Percentiles rank a stretch among this genome's conserved stretches.
Conservation (phyloP, 2,329 filamentous ascomycete species). For the Elsinoe batatas region DNA sequence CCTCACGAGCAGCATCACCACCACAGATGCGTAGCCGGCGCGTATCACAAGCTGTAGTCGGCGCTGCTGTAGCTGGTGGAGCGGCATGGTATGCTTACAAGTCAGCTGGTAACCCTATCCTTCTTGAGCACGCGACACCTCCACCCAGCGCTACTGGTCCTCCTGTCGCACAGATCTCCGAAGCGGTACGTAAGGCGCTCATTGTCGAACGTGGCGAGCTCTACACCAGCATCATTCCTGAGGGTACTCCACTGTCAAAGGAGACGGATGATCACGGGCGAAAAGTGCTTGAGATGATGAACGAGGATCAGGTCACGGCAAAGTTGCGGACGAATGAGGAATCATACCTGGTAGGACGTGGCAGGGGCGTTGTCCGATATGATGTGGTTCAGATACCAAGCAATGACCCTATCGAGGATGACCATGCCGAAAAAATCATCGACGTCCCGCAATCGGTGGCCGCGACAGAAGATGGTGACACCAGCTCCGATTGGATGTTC, state of each 20-base stretch:
- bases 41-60: slow-evolving; percentile 57
- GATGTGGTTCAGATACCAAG: slow-evolving; percentile 90
- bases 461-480: slow-evolving; percentile 43
- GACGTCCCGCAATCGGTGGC: slow-evolving; percentile 61
- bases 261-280: slow-evolving; percentile 73
- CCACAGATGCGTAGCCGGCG: slow-evolving; percentile 63
- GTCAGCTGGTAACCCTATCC: slow-evolving; percentile 13
- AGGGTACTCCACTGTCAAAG: slow-evolving; percentile 80
- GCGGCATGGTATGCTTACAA: slow-evolving; percentile 53
- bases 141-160: slow-evolving; percentile 13
- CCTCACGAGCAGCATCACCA: slow-evolving; percentile 32
- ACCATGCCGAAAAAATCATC: slow-evolving; percentile 96
- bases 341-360: slow-evolving; percentile 81
- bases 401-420: slow-evolving; percentile 97
- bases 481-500: slow-evolving; percentile 92
- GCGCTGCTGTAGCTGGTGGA: slow-evolving; percentile 60
- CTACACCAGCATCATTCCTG: slow-evolving; percentile 76
- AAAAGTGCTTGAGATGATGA: slow-evolving; percentile 91
- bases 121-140: slow-evolving; percentile 10
- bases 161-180: slow-evolving; percentile 34
- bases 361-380: slow-evolving; percentile 85
- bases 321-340: slow-evolving; percentile 84
- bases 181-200: slow-evolving; percentile 56
- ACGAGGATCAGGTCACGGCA: slow-evolving; percentile 82
- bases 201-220: slow-evolving; percentile 86